phyloP scores from a whole-genome alignment of 805 yeast genomes.

The Candida khao-thaluensis region DNA sequence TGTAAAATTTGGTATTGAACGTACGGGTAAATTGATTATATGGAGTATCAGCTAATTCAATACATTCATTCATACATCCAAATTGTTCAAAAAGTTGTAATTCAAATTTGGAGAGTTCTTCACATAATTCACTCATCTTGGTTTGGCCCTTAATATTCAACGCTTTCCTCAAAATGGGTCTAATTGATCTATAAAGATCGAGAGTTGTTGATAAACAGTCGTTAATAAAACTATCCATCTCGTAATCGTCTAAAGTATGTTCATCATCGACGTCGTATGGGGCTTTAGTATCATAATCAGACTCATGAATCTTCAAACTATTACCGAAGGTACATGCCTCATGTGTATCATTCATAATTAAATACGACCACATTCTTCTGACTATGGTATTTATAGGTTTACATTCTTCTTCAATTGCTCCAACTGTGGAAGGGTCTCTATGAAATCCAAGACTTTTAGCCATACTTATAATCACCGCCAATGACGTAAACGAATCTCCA shows the following conservation, averaged over 20 bases:
- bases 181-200: conserved; percentile 25
- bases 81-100: conserved; percentile 24
- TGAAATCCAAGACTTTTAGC: conserved; percentile 40
- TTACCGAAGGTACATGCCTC: conserved; percentile 50
- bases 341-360: conserved; percentile 46
- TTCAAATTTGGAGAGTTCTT: conserved; percentile 38
- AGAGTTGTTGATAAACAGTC: conserved; percentile 29
- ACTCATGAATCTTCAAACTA: conserved; percentile 38
- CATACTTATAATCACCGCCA: conserved; percentile 34
- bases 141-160: conserved; percentile 41
- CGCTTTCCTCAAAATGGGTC: conserved; percentile 35
- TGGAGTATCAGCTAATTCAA: conserved; percentile 12
- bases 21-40: conserved; percentile 15
- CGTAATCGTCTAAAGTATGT: conserved; percentile 36
- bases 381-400: conserved; percentile 42
- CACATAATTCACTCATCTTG: conserved; percentile 36
- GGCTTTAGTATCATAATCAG: conserved; percentile 49
- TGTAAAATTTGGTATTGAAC: conserved; percentile 25
- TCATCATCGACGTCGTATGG: conserved; percentile 44
- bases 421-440: conserved; percentile 38
- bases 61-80: conserved; percentile 25
- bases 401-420: conserved; percentile 20
- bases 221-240: conserved; percentile 43
- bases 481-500: conserved; percentile 31
- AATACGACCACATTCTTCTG: conserved; percentile 59